phyloP scores from a whole-genome alignment of 768 basidiomycete genomes.

The Phanerochaete sordida region DNA sequence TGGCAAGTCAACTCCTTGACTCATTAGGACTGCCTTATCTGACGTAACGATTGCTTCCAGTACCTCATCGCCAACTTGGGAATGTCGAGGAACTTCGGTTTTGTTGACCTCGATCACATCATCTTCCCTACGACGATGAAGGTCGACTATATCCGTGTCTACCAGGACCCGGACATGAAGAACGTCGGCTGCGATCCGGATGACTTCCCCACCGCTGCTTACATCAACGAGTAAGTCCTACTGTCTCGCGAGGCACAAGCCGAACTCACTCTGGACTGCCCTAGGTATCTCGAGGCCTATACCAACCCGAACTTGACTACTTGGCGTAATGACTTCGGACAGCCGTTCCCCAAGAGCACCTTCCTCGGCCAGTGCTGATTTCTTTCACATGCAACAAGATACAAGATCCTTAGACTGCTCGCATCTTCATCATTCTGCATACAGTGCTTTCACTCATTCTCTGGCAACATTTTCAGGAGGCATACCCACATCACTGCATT shows the following conservation, averaged over 20 bases:
- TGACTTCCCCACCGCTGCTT: conserved; percentile 69
- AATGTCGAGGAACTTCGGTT: conserved; percentile 60
- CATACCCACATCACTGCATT: conserved; percentile 7
- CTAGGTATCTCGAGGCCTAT: conserved; percentile 66
- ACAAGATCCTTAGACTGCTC: background rate
- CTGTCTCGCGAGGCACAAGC: background rate
- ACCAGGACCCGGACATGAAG: conserved; percentile 46
- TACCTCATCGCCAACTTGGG: conserved; percentile 59
- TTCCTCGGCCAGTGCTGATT: conserved; percentile 41
- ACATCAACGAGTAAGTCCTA: conserved; percentile 63
- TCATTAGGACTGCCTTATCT: background rate
- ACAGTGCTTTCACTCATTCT: background rate
- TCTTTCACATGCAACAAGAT: background rate
- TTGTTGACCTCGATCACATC: conserved; percentile 52
- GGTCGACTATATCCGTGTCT: conserved; percentile 83
- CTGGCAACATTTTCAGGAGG: background rate
- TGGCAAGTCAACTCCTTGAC: conserved; percentile 47
- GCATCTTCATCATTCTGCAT: conserved; percentile 2
- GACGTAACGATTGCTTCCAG: conserved; percentile 22
- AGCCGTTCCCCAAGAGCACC: conserved; percentile 49
- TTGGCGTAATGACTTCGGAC: conserved; percentile 43
- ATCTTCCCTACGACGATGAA: conserved; percentile 57
- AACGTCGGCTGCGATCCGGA: conserved; percentile 70
- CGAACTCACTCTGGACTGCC: background rate
- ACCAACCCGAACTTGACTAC: conserved; percentile 59